Evolutionary conservation across 257 asterid genomes (phyloP).

Genomic region (Jaltomata sinuosa): DNA sequence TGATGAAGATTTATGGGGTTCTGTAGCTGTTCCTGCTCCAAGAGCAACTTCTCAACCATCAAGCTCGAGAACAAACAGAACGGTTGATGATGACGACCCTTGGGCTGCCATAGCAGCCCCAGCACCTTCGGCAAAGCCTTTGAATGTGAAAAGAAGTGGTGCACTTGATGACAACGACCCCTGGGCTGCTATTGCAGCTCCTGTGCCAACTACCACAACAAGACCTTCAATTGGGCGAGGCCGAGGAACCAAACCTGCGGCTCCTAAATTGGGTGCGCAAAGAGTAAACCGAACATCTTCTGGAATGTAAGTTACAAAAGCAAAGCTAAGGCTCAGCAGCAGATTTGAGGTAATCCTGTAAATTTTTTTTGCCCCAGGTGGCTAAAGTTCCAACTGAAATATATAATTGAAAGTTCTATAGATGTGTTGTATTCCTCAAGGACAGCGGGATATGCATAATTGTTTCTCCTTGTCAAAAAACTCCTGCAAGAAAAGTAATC

Average conservation of each 20-base stretch:
- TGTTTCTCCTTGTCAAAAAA: background rate
- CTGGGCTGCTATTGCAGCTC: constrained; percentile 54
- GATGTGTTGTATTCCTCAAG: constrained; percentile 11
- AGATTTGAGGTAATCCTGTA: constrained; percentile 22
- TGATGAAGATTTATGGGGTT: constrained; percentile 63
- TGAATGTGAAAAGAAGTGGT: constrained; percentile 10
- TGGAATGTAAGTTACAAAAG: constrained; percentile 35
- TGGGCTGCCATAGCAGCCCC: constrained; percentile 60
- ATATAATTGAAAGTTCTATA: background rate
- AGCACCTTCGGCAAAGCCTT: constrained; percentile 45
- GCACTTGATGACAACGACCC: constrained; percentile 22
- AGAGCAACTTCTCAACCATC: constrained; percentile 23
- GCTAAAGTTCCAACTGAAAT: constrained; percentile 1
- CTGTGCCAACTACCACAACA: constrained; percentile 55
- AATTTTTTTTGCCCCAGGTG: constrained; percentile 16
- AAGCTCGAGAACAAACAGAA: constrained; percentile 23
- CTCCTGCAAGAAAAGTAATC: background rate
- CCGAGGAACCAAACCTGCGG: constrained; percentile 57
- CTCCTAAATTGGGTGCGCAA: constrained; percentile 74
- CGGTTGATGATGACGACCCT: constrained; percentile 40
- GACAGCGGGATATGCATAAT: background rate
- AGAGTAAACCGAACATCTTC: constrained; percentile 83
- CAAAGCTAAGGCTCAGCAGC: constrained; percentile 1
- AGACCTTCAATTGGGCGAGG: constrained; percentile 66
- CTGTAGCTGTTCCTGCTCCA: constrained; percentile 34